These are phyloP conservation scores for Margaritispora aquatica DNA, from an alignment of 495 filamentous ascomycete genomes.

Conservation along the genomic window DNA sequence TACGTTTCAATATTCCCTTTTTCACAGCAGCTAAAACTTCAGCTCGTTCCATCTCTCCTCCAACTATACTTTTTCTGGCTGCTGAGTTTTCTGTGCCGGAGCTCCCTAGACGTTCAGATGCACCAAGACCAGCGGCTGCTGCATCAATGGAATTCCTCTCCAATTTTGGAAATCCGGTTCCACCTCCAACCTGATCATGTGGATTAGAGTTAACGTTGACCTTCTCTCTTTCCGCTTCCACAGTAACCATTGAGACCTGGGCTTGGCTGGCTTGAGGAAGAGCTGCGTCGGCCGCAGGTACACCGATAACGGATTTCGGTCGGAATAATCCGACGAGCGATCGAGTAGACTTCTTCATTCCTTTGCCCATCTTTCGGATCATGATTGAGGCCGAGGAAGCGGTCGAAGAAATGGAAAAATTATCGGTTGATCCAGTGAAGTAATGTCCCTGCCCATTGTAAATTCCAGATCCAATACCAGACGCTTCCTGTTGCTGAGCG, in stretches of 20 bases:
- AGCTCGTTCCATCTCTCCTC: constrained; percentile 83
- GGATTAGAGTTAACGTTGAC: constrained; percentile 73
- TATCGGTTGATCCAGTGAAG: constrained; percentile 91
- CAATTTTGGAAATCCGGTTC: constrained; percentile 83
- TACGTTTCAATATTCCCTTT: constrained; percentile 94
- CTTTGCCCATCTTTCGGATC: constrained; percentile 98
- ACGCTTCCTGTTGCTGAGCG: constrained; percentile 82
- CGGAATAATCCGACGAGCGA: constrained; percentile 93
- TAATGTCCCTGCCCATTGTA: constrained; percentile 83
- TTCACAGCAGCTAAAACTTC: constrained; percentile 85
- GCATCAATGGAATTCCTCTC: constrained; percentile 73
- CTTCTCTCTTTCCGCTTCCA: constrained; percentile 84
- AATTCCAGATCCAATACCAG: constrained; percentile 86
- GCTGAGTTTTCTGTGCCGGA: constrained; percentile 51
- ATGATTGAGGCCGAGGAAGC: constrained; percentile 98
- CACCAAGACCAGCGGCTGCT: constrained; percentile 30
- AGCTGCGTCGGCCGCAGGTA: constrained; percentile 58
- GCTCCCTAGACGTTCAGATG: constrained; percentile 40
- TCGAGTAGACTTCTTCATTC: constrained; percentile 86
- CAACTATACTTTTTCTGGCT: constrained; percentile 79
- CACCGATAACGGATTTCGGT: constrained; percentile 84
- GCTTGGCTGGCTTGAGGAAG: constrained; percentile 64
- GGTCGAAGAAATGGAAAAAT: constrained; percentile 93
- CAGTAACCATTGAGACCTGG: constrained; percentile 88
- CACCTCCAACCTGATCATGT: constrained; percentile 61